phyloP scores from a whole-genome alignment of 305 asterid genomes.

The Fraxinus dipetala region DNA sequence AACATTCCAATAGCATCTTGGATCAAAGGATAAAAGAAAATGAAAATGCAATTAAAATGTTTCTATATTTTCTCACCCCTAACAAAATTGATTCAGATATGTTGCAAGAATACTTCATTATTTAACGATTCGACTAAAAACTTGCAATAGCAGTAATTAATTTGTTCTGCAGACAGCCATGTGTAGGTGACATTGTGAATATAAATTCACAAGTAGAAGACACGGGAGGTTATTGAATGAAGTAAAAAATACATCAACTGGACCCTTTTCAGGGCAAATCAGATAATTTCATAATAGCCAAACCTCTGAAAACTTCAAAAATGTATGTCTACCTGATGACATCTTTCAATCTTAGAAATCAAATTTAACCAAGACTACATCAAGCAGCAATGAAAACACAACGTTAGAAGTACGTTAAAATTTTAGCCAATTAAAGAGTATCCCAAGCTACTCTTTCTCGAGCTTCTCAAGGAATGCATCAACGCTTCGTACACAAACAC shows the following conservation, averaged over 20 bases:
- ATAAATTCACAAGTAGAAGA: neutral
- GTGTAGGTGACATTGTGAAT: neutral
- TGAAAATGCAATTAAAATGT: neutral
- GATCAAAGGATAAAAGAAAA: neutral
- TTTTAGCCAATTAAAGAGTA: neutral
- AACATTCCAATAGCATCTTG: neutral
- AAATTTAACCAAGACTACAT: neutral
- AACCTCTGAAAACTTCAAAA: neutral
- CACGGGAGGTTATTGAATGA: neutral
- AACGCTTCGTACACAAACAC: neutral
- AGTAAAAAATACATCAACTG: neutral
- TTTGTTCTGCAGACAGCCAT: neutral
- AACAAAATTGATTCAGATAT: neutral
- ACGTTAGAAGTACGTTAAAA: neutral
- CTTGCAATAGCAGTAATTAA: neutral
- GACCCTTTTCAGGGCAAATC: neutral
- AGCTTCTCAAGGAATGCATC: neutral
- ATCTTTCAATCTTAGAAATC: neutral
- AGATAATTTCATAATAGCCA: neutral
- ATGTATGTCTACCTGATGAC: neutral
- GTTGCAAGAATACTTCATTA: neutral
- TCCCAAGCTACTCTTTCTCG: neutral
- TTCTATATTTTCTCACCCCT: neutral
- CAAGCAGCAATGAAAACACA: neutral
- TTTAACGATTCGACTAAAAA: neutral